Evolutionary conservation across 2,329 filamentous ascomycete genomes (phyloP).

Genomic region (Scedosporium apiospermum): DNA sequence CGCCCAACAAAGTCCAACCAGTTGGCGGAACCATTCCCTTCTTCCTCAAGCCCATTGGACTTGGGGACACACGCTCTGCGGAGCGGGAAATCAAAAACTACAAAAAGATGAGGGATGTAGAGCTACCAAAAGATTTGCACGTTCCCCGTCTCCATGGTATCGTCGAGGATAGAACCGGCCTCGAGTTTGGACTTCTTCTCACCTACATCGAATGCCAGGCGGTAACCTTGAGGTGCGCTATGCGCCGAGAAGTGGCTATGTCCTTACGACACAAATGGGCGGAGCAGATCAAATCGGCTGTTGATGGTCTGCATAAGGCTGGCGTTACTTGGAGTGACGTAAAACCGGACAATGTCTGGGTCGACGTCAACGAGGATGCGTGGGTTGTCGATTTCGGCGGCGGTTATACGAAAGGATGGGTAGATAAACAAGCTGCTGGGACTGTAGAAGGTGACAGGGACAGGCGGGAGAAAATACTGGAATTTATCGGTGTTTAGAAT

Average conservation of each 20-base stretch:
- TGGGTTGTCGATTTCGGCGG: too few species aligned
- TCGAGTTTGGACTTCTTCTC: slow-evolving; percentile 12
- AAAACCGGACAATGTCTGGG: too few species aligned
- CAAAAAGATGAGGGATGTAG: slow-evolving; percentile 7
- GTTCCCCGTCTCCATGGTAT: slow-evolving; percentile 10
- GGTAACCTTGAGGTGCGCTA: neutral
- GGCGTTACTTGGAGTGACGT: slow-evolving; percentile 15
- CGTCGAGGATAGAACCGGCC: slow-evolving; percentile 6
- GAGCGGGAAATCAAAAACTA: slow-evolving; percentile 10
- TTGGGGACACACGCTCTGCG: slow-evolving; percentile 5
- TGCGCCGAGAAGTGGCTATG: neutral
- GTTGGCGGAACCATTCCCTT: neutral
- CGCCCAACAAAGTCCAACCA: neutral
- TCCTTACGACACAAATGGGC: slow-evolving; percentile 11
- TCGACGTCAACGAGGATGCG: too few species aligned
- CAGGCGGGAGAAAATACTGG: too few species aligned
- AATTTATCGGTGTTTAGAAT: too few species aligned
- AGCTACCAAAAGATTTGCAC: slow-evolving; percentile 4
- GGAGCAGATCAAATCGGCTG: slow-evolving; percentile 9
- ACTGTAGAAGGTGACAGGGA: too few species aligned
- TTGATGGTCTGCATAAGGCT: slow-evolving; percentile 13
- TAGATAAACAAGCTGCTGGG: too few species aligned
- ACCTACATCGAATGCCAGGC: slow-evolving; percentile 8
- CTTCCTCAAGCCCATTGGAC: neutral
- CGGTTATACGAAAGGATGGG: too few species aligned